Conservation (phyloP, 352 stramenopile genomes). For the Globisporangium polare region DNA sequence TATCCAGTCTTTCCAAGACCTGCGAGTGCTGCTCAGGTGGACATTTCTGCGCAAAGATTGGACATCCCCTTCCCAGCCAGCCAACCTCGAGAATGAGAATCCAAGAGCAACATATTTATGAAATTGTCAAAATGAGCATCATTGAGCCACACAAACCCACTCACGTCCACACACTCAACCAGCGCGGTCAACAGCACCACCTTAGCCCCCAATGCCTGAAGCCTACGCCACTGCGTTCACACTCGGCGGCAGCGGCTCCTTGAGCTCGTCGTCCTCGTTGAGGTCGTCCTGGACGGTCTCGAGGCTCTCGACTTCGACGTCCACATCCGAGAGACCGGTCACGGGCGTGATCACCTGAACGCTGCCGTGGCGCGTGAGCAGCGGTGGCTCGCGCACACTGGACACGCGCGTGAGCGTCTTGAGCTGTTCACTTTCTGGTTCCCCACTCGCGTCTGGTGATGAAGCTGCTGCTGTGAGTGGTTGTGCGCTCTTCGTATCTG, state of each 20-base stretch:
- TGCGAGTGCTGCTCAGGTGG: too few species aligned
- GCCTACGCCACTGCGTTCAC: not conserved
- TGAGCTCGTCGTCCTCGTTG: conserved; percentile 19
- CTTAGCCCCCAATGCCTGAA: not conserved
- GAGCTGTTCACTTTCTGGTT: conserved; percentile 13
- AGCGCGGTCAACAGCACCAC: not conserved
- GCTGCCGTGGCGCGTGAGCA: conserved; percentile 61
- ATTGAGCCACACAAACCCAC: not conserved
- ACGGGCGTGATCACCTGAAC: conserved; percentile 52
- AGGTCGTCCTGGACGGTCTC: conserved; percentile 31
- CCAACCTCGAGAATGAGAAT: too few species aligned
- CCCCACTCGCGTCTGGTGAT: not conserved
- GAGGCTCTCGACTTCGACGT: conserved; percentile 23
- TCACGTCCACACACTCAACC: not conserved
- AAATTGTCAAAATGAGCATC: not conserved
- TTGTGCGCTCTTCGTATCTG: conserved; percentile 3
- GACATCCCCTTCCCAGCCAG: too few species aligned
- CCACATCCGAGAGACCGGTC: conserved; percentile 8
- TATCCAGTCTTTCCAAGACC: too few species aligned
- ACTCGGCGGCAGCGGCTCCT: not conserved
- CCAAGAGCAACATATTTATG: too few species aligned
- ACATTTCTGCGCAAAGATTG: too few species aligned
- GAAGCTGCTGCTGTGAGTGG: not conserved
- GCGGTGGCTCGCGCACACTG: conserved; percentile 32
- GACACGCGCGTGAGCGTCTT: conserved; percentile 26